phyloP scores from a whole-genome alignment of 202 grass and related monocot species.

The Panicum virgatum region DNA sequence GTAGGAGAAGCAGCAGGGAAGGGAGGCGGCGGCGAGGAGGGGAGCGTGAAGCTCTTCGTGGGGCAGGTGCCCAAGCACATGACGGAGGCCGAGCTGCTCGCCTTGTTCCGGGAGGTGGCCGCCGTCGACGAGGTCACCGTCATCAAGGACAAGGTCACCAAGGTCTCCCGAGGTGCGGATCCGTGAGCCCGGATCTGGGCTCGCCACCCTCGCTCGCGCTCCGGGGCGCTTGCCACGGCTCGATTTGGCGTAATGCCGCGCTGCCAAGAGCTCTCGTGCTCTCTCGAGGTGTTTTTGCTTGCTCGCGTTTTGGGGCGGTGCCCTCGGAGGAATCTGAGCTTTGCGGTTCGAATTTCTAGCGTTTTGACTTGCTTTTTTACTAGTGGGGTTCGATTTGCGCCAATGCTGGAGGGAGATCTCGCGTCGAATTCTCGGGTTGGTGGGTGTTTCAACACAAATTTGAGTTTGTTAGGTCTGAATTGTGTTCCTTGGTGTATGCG shows the following conservation, averaged over 20 bases:
- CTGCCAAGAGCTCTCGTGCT: conserved; percentile 5
- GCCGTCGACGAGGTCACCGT: conserved; percentile 96
- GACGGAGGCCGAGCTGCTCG: conserved; percentile 78
- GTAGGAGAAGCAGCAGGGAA: not conserved
- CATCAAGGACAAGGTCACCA: conserved; percentile 98
- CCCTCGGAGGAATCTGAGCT: not conserved
- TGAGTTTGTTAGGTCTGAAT: not conserved
- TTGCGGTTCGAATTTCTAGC: not conserved
- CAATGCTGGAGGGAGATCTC: conserved; percentile 40
- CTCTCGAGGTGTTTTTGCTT: not conserved
- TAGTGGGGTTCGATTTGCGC: not conserved
- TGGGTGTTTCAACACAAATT: conserved; percentile 23
- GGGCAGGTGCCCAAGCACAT: conserved; percentile 98
- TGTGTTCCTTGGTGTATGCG: not conserved
- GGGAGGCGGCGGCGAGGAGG: conserved; percentile 30
- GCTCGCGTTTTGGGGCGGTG: not conserved
- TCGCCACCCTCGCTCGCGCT: not conserved
- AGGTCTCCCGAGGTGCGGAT: conserved; percentile 82
- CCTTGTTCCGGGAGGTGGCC: conserved; percentile 85
- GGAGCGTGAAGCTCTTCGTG: conserved; percentile 94
- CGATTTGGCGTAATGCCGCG: conserved; percentile 38
- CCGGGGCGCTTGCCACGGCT: not conserved
- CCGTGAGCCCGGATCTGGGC: conserved; percentile 38
- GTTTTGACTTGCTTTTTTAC: not conserved
- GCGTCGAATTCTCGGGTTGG: not conserved